Conservation (phyloP, 2,329 filamentous ascomycete species). For the Hypoxylon sp. region DNA sequence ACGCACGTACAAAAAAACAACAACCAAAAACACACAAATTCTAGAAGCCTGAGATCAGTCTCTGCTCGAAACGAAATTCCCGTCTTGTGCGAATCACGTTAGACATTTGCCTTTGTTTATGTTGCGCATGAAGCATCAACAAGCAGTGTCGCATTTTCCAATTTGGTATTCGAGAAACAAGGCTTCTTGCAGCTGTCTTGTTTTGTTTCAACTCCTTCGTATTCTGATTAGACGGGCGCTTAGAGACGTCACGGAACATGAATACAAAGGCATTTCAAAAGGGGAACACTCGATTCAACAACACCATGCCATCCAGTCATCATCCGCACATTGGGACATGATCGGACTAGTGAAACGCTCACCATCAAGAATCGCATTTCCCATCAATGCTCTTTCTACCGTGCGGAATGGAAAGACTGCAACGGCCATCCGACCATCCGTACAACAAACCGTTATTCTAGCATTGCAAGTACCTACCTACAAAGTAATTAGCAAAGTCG, state of each 20-base stretch:
- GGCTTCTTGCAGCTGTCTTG: constrained; percentile 36
- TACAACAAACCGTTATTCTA: constrained; percentile 32
- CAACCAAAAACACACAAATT: constrained; percentile 9
- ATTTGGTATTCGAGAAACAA: constrained; percentile 35
- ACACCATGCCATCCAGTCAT: constrained; percentile 11
- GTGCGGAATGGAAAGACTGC: constrained; percentile 12
- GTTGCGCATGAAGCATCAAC: constrained; percentile 36
- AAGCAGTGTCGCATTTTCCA: constrained; percentile 41
- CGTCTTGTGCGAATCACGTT: constrained; percentile 40
- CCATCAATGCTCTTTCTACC: constrained; percentile 1
- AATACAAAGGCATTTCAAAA: constrained; percentile 21
- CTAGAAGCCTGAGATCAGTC: constrained; percentile 13
- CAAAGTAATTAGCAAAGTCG: constrained; percentile 15
- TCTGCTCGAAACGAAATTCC: constrained; percentile 42
- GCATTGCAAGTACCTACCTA: constrained; percentile 13
- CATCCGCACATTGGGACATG: constrained; percentile 13
- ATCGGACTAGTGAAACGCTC: constrained; percentile 32
- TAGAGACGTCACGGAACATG: constrained; percentile 35
- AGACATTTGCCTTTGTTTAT: constrained; percentile 25
- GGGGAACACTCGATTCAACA: constrained; percentile 13
- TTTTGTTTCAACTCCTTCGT: constrained; percentile 42
- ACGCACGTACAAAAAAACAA: constrained; percentile 1
- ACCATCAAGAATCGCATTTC: constrained; percentile 10
- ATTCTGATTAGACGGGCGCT: constrained; percentile 37
- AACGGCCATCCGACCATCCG: constrained; percentile 20